A percentile compares a stretch with the other conserved stretches of the same genome.
phyloP scores from a whole-genome alignment of 2,329 filamentous ascomycete genomes.

The Plectosphaerella plurivora region DNA sequence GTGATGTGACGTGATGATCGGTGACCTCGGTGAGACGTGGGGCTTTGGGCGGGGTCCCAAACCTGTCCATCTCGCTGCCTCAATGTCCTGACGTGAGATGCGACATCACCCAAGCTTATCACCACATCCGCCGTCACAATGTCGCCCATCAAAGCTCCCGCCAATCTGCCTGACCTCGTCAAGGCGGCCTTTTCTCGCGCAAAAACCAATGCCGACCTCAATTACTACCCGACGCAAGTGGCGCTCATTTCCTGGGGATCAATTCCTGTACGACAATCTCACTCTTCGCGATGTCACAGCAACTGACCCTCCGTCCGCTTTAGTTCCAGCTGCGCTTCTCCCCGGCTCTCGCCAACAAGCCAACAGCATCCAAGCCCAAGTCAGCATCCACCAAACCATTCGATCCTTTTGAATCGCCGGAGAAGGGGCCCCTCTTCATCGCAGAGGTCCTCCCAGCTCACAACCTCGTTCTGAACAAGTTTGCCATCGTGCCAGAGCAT shows the following conservation, averaged over 20 bases:
- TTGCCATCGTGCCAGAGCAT: conserved; percentile 65
- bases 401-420: conserved; percentile 63
- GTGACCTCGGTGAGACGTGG: background rate
- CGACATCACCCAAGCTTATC: background rate
- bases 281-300: background rate
- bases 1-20: background rate
- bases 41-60: background rate
- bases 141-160: conserved; percentile 34
- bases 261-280: conserved; percentile 31
- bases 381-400: conserved; percentile 32
- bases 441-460: conserved; percentile 49
- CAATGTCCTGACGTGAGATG: background rate
- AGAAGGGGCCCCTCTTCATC: conserved; percentile 47
- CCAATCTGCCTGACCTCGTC: conserved; percentile 47
- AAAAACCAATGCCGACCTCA: conserved; percentile 40
- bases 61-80: background rate
- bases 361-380: conserved; percentile 37
- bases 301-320: conserved; percentile 1
- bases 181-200: conserved; percentile 44
- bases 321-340: conserved; percentile 73
- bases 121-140: conserved; percentile 18
- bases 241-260: conserved; percentile 38
- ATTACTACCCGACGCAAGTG: conserved; percentile 51
- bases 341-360: conserved; percentile 64
- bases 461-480: conserved; percentile 70